These are phyloP conservation scores for Phanerochaete sordida DNA, from an alignment of 768 basidiomycete genomes.

Conservation along the genomic window DNA sequence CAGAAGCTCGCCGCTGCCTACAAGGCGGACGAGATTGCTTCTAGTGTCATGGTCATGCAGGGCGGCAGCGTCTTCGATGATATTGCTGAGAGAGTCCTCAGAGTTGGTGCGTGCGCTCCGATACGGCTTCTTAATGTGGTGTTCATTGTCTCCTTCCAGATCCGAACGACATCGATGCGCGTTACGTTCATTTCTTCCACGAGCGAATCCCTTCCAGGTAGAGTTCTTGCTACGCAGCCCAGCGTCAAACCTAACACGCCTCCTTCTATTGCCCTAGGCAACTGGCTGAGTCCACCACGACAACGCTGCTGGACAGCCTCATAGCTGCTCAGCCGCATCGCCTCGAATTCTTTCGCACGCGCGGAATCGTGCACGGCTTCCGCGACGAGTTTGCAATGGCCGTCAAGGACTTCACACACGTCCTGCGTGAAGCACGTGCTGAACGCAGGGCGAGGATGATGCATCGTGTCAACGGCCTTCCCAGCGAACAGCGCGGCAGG, in stretches of 20 bases:
- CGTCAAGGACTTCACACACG: conserved; percentile 76
- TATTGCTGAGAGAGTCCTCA: conserved; percentile 84
- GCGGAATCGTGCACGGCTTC: conserved; percentile 89
- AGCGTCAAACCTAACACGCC: conserved; percentile 14
- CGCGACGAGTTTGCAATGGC: conserved; percentile 77
- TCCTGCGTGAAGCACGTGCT: conserved; percentile 72
- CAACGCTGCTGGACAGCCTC: conserved; percentile 74
- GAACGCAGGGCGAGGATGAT: conserved; percentile 59
- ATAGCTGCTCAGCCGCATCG: conserved; percentile 71
- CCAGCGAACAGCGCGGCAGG: conserved; percentile 34
- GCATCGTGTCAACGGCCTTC: conserved; percentile 44
- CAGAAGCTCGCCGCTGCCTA: conserved; percentile 87
- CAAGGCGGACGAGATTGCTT: conserved; percentile 84
- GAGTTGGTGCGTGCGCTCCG: conserved; percentile 43
- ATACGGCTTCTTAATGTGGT: neutral
- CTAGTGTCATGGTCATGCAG: conserved; percentile 94
- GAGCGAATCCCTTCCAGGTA: conserved; percentile 93
- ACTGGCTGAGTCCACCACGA: conserved; percentile 79
- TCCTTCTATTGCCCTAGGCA: conserved; percentile 46
- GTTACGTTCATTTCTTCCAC: conserved; percentile 92
- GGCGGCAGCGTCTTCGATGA: conserved; percentile 91
- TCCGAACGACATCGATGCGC: conserved; percentile 72
- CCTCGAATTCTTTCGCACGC: conserved; percentile 82
- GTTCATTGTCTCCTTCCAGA: conserved; percentile 38
- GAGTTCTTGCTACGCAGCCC: neutral